Conservation (phyloP, 306 rosid genomes). For the Fragaria ananassa region DNA sequence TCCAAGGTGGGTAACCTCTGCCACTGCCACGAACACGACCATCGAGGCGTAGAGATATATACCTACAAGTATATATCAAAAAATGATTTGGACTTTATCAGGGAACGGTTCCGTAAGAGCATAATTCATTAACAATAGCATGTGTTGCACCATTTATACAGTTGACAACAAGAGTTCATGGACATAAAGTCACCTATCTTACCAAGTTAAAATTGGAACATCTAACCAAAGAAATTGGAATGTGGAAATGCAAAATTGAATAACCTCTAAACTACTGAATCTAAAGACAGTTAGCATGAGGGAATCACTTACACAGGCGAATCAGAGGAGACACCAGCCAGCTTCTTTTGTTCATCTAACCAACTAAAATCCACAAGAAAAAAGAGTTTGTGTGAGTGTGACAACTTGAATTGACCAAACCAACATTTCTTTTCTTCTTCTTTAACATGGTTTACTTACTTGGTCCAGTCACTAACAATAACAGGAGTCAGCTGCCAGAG, state of each 20-base stretch:
- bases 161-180: not conserved
- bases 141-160: not conserved
- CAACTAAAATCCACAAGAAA: conserved; percentile 47
- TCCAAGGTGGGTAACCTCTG: conserved; percentile 97
- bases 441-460: conserved; percentile 44
- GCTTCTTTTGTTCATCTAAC: conserved; percentile 84
- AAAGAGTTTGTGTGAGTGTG: not conserved
- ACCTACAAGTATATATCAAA: conserved; percentile 39
- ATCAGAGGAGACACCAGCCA: conserved; percentile 77
- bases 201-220: not conserved
- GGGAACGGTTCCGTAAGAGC: not conserved
- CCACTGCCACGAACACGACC: conserved; percentile 98
- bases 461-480: conserved; percentile 57
- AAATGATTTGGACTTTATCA: not conserved
- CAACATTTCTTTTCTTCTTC: not conserved
- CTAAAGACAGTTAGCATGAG: conserved; percentile 6
- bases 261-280: not conserved
- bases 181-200: not conserved
- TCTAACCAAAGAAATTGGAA: not conserved
- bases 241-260: not conserved
- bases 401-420: conserved; percentile 9
- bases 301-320: conserved; percentile 76
- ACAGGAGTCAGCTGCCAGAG: conserved; percentile 85
- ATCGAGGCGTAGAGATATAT: conserved; percentile 80
- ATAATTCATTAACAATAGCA: not conserved